Percentiles rank a stretch among this genome's conserved stretches.
phyloP scores from a whole-genome alignment of 1,284 basidiomycete species.

The Heterobasidion annosum region DNA sequence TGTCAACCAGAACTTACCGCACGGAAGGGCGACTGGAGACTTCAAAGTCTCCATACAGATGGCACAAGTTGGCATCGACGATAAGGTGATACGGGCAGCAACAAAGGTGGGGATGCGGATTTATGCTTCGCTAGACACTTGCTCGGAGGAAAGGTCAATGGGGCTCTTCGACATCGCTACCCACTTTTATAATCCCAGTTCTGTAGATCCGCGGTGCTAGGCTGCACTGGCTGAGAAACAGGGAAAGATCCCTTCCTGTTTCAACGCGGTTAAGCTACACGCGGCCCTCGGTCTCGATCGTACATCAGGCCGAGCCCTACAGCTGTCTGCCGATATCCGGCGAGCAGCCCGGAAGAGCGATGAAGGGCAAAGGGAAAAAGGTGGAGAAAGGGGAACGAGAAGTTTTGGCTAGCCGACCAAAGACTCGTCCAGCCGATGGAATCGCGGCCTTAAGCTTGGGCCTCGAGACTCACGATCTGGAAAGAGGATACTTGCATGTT shows the following conservation, averaged over 20 bases:
- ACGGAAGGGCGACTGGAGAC: constrained; percentile 48
- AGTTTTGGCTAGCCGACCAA: too few species aligned
- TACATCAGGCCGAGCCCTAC: neutral
- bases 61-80: constrained; percentile 32
- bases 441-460: too few species aligned
- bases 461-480: too few species aligned
- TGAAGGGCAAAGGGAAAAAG: too few species aligned
- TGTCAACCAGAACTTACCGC: constrained; percentile 30
- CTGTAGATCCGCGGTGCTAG: neutral
- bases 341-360: neutral
- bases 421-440: too few species aligned
- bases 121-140: too few species aligned
- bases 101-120: neutral
- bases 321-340: neutral
- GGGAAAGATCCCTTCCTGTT: neutral
- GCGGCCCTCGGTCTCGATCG: neutral
- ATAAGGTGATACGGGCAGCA: neutral
- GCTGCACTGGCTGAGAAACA: neutral
- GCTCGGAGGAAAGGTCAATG: neutral
- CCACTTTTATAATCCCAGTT: too few species aligned
- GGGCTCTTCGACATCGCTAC: too few species aligned
- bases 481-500: too few species aligned
- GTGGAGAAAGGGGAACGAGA: too few species aligned
- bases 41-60: constrained; percentile 45
- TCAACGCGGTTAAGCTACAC: neutral